Evolutionary conservation across 768 basidiomycete genomes (phyloP).

Genomic region (Pisolithus tinctorius): DNA sequence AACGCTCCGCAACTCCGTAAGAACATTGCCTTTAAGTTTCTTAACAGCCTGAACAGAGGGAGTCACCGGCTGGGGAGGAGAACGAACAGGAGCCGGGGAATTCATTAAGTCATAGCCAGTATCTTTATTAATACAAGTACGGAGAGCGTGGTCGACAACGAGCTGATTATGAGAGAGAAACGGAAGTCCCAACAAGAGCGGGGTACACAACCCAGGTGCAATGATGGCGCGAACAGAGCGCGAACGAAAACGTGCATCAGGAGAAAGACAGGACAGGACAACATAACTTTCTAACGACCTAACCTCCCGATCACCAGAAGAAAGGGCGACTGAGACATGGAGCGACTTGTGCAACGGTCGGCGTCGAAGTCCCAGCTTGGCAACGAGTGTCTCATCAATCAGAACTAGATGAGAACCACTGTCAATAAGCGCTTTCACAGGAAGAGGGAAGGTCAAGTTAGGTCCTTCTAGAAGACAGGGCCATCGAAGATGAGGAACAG

Average conservation of each 20-base stretch:
- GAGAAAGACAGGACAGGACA: too few relatives aligned
- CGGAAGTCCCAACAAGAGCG: too few relatives aligned
- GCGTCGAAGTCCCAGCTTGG: neutral
- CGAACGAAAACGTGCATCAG: neutral
- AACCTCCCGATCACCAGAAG: neutral
- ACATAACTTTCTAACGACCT: conserved; percentile 9
- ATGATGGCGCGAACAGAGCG: conserved; percentile 16
- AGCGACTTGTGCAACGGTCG: neutral
- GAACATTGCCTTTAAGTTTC: too few relatives aligned
- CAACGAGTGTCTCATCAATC: conserved; percentile 21
- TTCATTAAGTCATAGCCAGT: too few relatives aligned
- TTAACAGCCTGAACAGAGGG: too few relatives aligned
- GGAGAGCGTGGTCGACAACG: conserved; percentile 26
- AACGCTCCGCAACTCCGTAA: too few relatives aligned
- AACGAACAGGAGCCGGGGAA: too few relatives aligned
- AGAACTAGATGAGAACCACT: too few relatives aligned
- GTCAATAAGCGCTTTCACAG: too few relatives aligned
- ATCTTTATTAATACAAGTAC: too few relatives aligned
- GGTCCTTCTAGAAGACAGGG: neutral
- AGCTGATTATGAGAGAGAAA: conserved; percentile 30
- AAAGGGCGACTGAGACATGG: conserved; percentile 4
- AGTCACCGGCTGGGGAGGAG: too few relatives aligned
- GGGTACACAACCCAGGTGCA: conserved; percentile 15
- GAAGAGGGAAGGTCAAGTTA: too few relatives aligned
- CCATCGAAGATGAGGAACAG: conserved; percentile 1